A percentile compares a stretch with the other conserved stretches of the same genome.
These are phyloP conservation scores for Fragaria iinumae DNA, from an alignment of 306 rosid species.

Conservation along the genomic window DNA sequence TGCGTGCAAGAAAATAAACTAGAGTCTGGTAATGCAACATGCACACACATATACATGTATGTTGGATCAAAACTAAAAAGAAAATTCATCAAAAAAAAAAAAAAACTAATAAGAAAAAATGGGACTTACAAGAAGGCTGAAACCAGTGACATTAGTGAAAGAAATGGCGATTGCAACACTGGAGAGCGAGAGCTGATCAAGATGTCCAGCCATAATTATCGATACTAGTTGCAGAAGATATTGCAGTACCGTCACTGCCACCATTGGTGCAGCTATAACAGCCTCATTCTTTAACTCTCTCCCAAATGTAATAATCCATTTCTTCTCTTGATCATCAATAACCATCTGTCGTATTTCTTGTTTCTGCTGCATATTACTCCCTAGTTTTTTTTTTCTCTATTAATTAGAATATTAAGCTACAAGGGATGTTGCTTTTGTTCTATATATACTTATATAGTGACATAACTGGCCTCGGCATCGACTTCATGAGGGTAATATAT, in stretches of 20 bases:
- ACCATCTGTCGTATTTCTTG: neutral
- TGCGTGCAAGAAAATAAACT: no score
- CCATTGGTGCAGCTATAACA: slow-evolving; percentile 29
- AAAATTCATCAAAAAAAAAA: neutral
- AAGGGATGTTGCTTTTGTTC: neutral
- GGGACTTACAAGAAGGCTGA: slow-evolving; percentile 28
- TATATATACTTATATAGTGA: neutral
- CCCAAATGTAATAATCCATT: slow-evolving; percentile 12
- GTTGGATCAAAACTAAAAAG: neutral
- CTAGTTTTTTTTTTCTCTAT: neutral
- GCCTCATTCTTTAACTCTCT: slow-evolving; percentile 26
- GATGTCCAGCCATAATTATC: slow-evolving; percentile 33
- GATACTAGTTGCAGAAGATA: slow-evolving; percentile 29
- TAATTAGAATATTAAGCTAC: neutral
- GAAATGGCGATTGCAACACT: slow-evolving; percentile 34
- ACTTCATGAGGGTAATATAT: neutral
- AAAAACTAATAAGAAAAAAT: neutral
- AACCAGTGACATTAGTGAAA: slow-evolving; percentile 35
- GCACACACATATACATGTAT: no score
- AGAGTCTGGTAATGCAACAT: no score
- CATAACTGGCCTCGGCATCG: neutral
- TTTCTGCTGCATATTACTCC: neutral
- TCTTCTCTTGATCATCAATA: slow-evolving; percentile 5
- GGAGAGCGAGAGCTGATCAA: slow-evolving; percentile 25
- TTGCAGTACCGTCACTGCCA: slow-evolving; percentile 29